These are phyloP conservation scores for Primulina huaijiensis DNA, from an alignment of 257 asterid genomes.

Conservation along the genomic window DNA sequence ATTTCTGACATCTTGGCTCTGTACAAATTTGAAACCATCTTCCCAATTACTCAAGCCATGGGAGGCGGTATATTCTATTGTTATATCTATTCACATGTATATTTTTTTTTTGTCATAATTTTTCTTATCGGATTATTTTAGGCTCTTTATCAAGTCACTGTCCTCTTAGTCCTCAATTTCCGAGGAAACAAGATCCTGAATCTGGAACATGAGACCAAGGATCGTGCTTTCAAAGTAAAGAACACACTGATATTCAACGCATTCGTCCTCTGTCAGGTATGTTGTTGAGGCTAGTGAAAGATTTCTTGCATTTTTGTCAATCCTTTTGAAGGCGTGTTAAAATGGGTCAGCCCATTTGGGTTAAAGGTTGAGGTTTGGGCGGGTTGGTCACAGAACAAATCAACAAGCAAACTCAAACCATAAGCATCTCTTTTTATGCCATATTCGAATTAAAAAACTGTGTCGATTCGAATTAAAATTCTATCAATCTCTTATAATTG, in stretches of 20 bases:
- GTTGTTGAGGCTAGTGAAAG: not conserved
- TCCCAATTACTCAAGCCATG: not conserved
- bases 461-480: not conserved
- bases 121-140: conserved; percentile 33
- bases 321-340: no score
- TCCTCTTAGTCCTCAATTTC: conserved; percentile 81
- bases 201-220: conserved; percentile 42
- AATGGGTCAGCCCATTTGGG: no score
- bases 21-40: not conserved
- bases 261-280: conserved; percentile 86
- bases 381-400: no score
- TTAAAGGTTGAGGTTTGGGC: no score
- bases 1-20: not conserved
- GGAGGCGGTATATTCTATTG: not conserved
- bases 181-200: conserved; percentile 59
- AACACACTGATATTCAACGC: conserved; percentile 88
- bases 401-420: not conserved
- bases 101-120: conserved; percentile 16
- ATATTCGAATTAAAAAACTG: no score
- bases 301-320: not conserved
- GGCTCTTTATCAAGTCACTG: conserved; percentile 90
- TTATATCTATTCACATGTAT: conserved; percentile 63
- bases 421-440: not conserved
- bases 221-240: conserved; percentile 62
- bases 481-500: conserved; percentile 6